Evolutionary conservation across 495 filamentous ascomycete genomes (phyloP).

Genomic region (Xylaria longipes): DNA sequence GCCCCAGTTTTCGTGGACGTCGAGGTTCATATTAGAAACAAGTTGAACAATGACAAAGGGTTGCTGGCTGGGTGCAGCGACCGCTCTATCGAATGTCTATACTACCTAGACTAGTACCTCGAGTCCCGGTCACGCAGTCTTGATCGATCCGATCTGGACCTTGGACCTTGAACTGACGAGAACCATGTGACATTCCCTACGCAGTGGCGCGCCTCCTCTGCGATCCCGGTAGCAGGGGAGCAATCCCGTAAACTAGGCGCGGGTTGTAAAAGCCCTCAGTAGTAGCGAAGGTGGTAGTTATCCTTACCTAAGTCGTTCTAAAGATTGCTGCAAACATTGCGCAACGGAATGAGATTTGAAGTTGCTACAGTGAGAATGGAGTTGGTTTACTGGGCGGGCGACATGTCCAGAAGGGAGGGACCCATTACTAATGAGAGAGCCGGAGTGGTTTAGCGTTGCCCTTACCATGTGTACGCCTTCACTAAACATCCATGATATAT

Average conservation of each 20-base stretch:
- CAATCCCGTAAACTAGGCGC: neutral
- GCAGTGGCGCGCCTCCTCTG: neutral
- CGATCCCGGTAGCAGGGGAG: neutral
- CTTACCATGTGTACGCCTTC: neutral
- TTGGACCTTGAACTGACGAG: neutral
- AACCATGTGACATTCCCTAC: conserved; percentile 5
- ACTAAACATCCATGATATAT: conserved; percentile 7
- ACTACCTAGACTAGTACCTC: neutral
- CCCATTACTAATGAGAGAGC: conserved; percentile 15
- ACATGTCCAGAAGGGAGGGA: neutral
- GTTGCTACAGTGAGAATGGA: conserved; percentile 2
- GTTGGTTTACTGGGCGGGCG: neutral
- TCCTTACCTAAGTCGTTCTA: conserved; percentile 6
- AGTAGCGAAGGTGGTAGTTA: neutral
- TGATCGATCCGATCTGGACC: neutral
- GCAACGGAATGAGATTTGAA: neutral
- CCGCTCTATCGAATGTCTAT: neutral
- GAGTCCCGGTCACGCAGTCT: neutral
- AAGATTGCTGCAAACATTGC: neutral
- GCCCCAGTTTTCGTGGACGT: neutral
- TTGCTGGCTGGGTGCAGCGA: neutral
- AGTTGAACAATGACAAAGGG: neutral
- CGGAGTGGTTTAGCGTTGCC: neutral
- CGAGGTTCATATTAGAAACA: neutral
- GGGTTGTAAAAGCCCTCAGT: neutral